Conservation (phyloP, 106 monocot genomes). For the Cymbidium sinense region DNA sequence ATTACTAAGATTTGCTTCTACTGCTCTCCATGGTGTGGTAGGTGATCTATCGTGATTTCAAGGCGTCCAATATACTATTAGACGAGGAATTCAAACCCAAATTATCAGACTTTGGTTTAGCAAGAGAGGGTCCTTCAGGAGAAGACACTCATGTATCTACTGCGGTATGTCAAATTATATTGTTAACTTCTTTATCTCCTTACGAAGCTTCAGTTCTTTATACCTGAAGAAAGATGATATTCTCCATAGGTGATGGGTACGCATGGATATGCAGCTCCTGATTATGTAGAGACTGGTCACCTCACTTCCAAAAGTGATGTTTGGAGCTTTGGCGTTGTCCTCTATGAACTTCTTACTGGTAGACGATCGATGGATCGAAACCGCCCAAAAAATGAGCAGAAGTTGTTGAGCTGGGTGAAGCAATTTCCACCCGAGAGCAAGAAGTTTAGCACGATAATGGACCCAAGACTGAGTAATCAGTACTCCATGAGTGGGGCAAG, state of each 20-base stretch:
- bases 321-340: conserved; percentile 73
- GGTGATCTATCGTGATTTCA: conserved; percentile 87
- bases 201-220: background rate
- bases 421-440: conserved; percentile 34
- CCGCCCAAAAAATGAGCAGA: conserved; percentile 43
- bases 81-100: conserved; percentile 65
- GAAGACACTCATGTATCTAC: conserved; percentile 81
- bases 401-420: conserved; percentile 63
- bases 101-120: conserved; percentile 81
- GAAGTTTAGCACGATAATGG: conserved; percentile 39
- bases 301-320: conserved; percentile 69
- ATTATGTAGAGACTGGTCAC: conserved; percentile 67
- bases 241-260: conserved; percentile 54
- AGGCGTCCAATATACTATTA: conserved; percentile 75
- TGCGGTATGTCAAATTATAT: conserved; percentile 36
- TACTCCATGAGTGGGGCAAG: conserved; percentile 36
- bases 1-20: background rate
- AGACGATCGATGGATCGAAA: conserved; percentile 39
- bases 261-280: conserved; percentile 69
- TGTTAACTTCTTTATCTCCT: background rate
- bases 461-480: conserved; percentile 34
- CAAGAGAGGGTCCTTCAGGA: conserved; percentile 69
- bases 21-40: conserved; percentile 11
- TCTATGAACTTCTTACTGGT: conserved; percentile 64
- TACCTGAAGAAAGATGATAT: background rate